Conservation (phyloP, 495 filamentous ascomycete genomes). For the Viridothelium virens region DNA sequence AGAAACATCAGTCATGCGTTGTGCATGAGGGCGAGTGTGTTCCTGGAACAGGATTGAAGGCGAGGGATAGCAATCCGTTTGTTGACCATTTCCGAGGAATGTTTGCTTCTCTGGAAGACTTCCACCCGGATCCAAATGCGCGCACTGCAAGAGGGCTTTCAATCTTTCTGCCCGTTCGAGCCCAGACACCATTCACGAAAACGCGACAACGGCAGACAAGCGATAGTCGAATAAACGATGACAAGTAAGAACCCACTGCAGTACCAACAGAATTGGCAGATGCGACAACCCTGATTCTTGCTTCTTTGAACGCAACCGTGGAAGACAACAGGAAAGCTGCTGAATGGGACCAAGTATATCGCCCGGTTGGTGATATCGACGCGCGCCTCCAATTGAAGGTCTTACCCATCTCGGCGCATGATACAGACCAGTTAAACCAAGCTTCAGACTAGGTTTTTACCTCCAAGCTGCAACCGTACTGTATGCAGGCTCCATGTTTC, state of each 20-base stretch:
- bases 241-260: slow-evolving; percentile 6
- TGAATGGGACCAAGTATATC: slow-evolving; percentile 49
- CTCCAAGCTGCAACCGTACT: slow-evolving; percentile 8
- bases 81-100: slow-evolving; percentile 8
- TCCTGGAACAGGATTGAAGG: slow-evolving; percentile 15
- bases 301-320: background rate
- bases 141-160: background rate
- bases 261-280: background rate
- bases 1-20: slow-evolving; percentile 39
- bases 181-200: background rate
- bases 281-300: background rate
- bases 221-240: background rate
- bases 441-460: slow-evolving; percentile 8
- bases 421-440: slow-evolving; percentile 21
- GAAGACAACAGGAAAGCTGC: slow-evolving; percentile 31
- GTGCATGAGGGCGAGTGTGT: slow-evolving; percentile 48
- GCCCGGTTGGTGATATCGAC: slow-evolving; percentile 54
- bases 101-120: background rate
- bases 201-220: background rate
- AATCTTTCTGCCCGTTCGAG: background rate
- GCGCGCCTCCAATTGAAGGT: slow-evolving; percentile 55
- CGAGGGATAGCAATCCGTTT: background rate
- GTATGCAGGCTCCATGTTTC: background rate
- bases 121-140: background rate
- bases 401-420: slow-evolving; percentile 59